phyloP scores from a whole-genome alignment of 2,329 filamentous ascomycete genomes.

The Blastomyces percursus region DNA sequence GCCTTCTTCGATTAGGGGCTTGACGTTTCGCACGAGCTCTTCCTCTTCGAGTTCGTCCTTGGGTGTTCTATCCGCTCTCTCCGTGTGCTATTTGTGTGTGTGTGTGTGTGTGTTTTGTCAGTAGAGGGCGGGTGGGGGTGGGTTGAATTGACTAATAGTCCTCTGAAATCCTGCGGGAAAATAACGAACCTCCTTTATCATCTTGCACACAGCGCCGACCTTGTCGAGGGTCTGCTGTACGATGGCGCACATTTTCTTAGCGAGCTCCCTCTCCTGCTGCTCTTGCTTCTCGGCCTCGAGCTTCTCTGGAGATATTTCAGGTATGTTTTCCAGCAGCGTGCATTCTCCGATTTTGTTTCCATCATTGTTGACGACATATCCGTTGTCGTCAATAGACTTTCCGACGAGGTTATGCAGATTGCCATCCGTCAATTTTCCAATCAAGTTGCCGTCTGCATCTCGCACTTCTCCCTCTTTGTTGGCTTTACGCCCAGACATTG shows the following conservation, averaged over 20 bases:
- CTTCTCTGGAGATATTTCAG: slow-evolving; percentile 33
- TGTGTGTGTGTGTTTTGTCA: slow-evolving; percentile 12
- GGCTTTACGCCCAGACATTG: slow-evolving; percentile 46
- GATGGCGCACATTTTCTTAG: slow-evolving; percentile 60
- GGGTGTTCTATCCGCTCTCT: slow-evolving; percentile 65
- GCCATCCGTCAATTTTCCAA: slow-evolving; percentile 37
- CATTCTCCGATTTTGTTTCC: slow-evolving; percentile 55
- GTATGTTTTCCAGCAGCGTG: slow-evolving; percentile 50
- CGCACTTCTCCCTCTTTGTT: slow-evolving; percentile 42
- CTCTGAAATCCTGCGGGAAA: background rate
- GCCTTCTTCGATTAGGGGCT: slow-evolving; percentile 79
- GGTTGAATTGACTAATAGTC: background rate
- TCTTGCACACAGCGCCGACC: slow-evolving; percentile 72
- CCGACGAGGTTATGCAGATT: slow-evolving; percentile 34
- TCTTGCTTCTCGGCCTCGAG: slow-evolving; percentile 48
- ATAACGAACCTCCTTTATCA: slow-evolving; percentile 62
- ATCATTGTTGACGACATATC: slow-evolving; percentile 47
- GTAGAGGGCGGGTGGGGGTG: slow-evolving; percentile 11
- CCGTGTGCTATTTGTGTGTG: slow-evolving; percentile 49
- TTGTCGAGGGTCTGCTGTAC: slow-evolving; percentile 72
- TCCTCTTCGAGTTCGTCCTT: slow-evolving; percentile 88
- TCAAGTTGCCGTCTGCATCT: slow-evolving; percentile 36
- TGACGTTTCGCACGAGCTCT: slow-evolving; percentile 72
- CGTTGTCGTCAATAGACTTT: slow-evolving; percentile 37
- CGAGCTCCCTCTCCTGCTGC: slow-evolving; percentile 62